phyloP scores from a whole-genome alignment of 768 basidiomycete species.

The Pleurotus pulmonarius region DNA sequence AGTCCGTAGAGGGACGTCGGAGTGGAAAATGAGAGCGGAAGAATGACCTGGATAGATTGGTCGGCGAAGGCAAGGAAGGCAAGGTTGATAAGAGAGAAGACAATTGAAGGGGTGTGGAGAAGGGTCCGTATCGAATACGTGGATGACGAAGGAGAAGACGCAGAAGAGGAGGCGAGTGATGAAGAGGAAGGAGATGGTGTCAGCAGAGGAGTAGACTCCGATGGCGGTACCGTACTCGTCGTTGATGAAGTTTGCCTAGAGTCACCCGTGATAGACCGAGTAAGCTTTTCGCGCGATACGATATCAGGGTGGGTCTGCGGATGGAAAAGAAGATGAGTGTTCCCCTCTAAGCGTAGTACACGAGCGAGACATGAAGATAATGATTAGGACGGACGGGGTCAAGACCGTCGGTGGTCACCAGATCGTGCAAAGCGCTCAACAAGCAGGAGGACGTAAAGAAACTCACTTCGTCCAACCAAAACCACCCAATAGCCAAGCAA shows the following conservation, averaged over 20 bases:
- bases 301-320: slow-evolving; percentile 11
- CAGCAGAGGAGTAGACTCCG: too few species aligned
- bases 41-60: slow-evolving; percentile 46
- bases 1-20: slow-evolving; percentile 66
- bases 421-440: too few species aligned
- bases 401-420: too few species aligned
- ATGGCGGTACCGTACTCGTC: background rate
- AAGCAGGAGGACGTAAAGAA: background rate
- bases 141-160: slow-evolving; percentile 11
- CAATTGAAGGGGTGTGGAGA: slow-evolving; percentile 16
- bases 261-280: background rate
- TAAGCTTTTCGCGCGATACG: background rate
- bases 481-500: slow-evolving; percentile 17
- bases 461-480: slow-evolving; percentile 26
- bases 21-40: slow-evolving; percentile 71
- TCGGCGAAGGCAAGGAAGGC: slow-evolving; percentile 18
- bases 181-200: background rate
- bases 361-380: too few species aligned
- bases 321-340: background rate
- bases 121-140: too few species aligned
- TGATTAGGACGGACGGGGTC: too few species aligned
- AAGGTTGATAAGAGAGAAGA: background rate
- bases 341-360: background rate
- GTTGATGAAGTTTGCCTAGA: background rate
- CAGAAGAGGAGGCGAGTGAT: background rate